Conservation (phyloP, 2,329 filamentous ascomycete species). For the Alternaria tenuissima region DNA sequence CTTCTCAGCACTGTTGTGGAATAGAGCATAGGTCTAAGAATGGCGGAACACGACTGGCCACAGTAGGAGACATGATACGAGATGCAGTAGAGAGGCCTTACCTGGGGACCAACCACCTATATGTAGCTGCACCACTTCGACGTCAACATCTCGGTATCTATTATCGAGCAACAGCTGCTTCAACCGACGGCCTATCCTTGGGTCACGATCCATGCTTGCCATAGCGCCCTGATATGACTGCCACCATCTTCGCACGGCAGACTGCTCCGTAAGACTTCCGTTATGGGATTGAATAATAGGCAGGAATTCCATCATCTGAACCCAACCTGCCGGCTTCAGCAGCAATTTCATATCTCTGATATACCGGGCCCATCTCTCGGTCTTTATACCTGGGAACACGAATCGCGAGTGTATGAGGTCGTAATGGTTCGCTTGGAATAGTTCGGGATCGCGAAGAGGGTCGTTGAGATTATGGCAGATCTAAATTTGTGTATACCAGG, state of each 20-base stretch:
- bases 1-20: conserved; percentile 7
- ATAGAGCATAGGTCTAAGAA: background rate
- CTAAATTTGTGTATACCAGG: no score
- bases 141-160: conserved; percentile 42
- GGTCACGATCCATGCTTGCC: conserved; percentile 44
- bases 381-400: conserved; percentile 75
- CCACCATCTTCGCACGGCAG: conserved; percentile 50
- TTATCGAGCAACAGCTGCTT: conserved; percentile 40
- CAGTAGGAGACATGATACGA: background rate
- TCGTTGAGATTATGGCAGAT: conserved; percentile 52
- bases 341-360: conserved; percentile 77
- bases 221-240: conserved; percentile 46
- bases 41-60: background rate
- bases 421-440: conserved; percentile 74
- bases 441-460: conserved; percentile 44
- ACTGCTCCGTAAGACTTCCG: conserved; percentile 70
- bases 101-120: conserved; percentile 51
- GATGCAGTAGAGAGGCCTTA: conserved; percentile 17
- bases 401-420: conserved; percentile 84
- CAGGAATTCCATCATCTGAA: conserved; percentile 88
- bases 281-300: conserved; percentile 87
- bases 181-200: conserved; percentile 44
- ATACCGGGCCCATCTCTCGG: conserved; percentile 76
- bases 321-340: conserved; percentile 80
- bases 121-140: conserved; percentile 42